These are phyloP conservation scores for Senna siamea DNA, from an alignment of 306 rosid genomes.

Conservation along the genomic window DNA sequence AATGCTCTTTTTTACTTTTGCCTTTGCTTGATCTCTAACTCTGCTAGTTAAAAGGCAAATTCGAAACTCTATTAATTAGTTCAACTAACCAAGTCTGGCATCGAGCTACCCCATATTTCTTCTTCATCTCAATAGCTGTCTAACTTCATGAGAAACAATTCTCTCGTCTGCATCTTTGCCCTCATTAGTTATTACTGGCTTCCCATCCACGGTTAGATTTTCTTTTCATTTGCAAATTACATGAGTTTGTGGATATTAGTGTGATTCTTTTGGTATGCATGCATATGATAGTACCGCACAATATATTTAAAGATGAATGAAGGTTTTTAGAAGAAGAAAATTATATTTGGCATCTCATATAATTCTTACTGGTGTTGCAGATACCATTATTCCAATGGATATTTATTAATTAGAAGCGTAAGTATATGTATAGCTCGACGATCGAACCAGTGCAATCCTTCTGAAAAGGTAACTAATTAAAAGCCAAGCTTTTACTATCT, in stretches of 20 bases:
- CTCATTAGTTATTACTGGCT: too few species aligned
- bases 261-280: too few species aligned
- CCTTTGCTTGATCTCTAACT: not conserved
- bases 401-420: too few species aligned
- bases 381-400: not conserved
- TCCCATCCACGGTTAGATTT: not conserved
- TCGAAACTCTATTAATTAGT: not conserved
- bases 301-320: not conserved
- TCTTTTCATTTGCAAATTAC: conserved; percentile 18
- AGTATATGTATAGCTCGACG: too few species aligned
- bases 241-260: too few species aligned
- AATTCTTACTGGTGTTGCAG: not conserved
- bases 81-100: conserved; percentile 18
- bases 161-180: not conserved
- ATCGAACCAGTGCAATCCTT: not conserved
- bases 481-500: not conserved
- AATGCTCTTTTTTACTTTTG: not conserved
- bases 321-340: not conserved
- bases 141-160: not conserved
- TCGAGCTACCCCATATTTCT: conserved; percentile 2
- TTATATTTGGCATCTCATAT: not conserved
- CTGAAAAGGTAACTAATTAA: not conserved
- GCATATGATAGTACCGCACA: too few species aligned
- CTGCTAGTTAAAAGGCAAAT: not conserved
- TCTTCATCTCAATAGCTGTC: not conserved